Conservation (phyloP, 306 rosid species). For the Oxytropis ochrocephala region DNA sequence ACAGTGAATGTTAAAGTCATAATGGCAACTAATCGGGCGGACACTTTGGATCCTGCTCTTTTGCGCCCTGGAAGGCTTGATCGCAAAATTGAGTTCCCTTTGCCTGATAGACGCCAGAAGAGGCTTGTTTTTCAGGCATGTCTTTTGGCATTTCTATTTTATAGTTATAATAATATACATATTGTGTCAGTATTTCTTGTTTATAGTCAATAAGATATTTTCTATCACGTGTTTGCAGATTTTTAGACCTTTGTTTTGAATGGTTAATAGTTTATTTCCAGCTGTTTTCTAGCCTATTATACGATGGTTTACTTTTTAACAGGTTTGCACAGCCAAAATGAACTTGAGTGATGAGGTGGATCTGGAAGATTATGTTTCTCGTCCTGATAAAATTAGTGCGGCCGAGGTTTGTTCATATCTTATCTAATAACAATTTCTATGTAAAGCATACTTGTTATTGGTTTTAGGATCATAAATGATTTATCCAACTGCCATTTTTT, state of each 20-base stretch:
- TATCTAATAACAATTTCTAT: not conserved
- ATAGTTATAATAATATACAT: not conserved
- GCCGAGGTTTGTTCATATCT: slow-evolving; percentile 77
- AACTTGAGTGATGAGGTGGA: slow-evolving; percentile 96
- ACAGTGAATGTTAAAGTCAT: slow-evolving; percentile 98
- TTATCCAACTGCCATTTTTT: not conserved
- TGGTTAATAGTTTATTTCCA: not conserved
- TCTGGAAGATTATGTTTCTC: slow-evolving; percentile 94
- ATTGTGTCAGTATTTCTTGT: not conserved
- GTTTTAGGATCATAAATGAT: not conserved
- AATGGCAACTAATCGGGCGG: slow-evolving; percentile 98
- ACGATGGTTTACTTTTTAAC: not conserved
- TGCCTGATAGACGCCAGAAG: slow-evolving; percentile 95
- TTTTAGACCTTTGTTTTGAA: not conserved
- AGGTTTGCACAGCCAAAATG: slow-evolving; percentile 99
- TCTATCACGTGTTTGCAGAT: not conserved
- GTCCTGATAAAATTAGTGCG: slow-evolving; percentile 98
- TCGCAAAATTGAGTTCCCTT: slow-evolving; percentile 93
- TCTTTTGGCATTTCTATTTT: not conserved
- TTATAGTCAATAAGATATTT: not conserved
- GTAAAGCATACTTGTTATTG: not conserved
- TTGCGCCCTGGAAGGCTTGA: slow-evolving; percentile 99
- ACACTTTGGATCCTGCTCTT: slow-evolving; percentile 96
- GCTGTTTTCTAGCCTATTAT: not conserved
- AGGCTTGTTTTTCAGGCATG: slow-evolving; percentile 96